Evolutionary conservation across 2,329 filamentous ascomycete genomes (phyloP).

Genomic region (Trichophyton mentagrophytes): DNA sequence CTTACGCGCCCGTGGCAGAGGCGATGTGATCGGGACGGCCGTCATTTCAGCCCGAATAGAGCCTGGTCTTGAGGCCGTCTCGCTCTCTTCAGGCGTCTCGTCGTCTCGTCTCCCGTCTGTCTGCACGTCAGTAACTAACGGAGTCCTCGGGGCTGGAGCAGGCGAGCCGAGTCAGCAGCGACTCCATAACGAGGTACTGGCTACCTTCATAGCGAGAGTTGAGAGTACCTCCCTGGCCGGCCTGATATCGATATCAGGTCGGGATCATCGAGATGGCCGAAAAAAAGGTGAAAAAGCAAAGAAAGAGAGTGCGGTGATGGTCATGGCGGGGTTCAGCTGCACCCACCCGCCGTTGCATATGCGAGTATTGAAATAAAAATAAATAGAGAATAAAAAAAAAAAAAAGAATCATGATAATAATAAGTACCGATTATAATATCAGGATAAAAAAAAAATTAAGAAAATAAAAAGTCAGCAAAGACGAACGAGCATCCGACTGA

Average conservation of each 20-base stretch:
- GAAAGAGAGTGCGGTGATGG: constrained; percentile 5
- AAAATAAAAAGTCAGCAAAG: not conserved
- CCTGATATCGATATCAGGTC: not conserved
- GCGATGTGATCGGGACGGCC: not conserved
- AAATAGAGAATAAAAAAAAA: constrained; percentile 5
- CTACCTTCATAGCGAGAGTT: not conserved
- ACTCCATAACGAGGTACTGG: not conserved
- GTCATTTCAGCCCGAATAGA: no score
- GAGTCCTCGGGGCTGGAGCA: not conserved
- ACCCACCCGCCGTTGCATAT: constrained; percentile 20
- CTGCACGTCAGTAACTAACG: not conserved
- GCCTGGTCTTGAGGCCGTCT: no score
- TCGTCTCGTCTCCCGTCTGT: not conserved
- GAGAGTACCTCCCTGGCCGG: not conserved
- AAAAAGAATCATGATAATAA: not conserved
- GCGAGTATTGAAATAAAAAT: constrained; percentile 15
- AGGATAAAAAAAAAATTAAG: constrained; percentile 5
- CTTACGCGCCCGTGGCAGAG: not conserved
- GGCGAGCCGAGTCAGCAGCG: not conserved
- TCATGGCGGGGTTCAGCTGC: constrained; percentile 17
- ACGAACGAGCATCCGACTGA: not conserved
- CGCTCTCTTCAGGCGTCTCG: no score
- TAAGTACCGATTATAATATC: no score
- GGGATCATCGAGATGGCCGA: not conserved
- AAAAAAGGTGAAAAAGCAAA: not conserved